A percentile compares a stretch with the other conserved stretches of the same genome.
Conservation (phyloP, 202 grass and related monocot genomes). For the Carex arenaria region DNA sequence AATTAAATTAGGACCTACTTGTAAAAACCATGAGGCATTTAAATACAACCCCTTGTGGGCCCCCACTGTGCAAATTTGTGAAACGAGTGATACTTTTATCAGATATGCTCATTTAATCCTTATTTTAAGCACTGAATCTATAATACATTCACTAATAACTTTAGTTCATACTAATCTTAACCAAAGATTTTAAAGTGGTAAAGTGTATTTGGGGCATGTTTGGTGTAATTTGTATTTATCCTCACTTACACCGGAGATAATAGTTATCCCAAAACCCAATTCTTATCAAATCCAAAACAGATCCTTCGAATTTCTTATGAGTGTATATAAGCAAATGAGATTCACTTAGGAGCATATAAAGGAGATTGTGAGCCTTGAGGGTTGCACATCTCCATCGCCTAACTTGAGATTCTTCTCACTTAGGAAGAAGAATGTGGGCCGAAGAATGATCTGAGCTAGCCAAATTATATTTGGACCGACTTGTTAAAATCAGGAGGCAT, state of each 20-base stretch:
- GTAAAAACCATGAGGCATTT: neutral
- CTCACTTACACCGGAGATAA: neutral
- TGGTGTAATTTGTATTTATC: neutral
- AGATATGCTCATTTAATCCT: neutral
- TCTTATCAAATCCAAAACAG: neutral
- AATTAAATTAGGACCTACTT: neutral
- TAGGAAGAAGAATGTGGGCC: too few species aligned
- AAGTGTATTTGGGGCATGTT: neutral
- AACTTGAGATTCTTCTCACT: too few species aligned
- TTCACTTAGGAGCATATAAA: neutral
- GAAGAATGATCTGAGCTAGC: too few species aligned
- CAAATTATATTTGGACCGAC: neutral
- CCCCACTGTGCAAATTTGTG: neutral
- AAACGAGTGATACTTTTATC: neutral
- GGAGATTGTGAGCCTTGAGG: neutral
- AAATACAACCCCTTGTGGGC: neutral
- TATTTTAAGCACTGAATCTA: neutral
- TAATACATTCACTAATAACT: neutral
- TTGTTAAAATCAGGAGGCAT: neutral
- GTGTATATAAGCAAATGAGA: neutral
- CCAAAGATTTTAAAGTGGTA: neutral
- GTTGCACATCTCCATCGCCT: neutral
- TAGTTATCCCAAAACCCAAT: neutral
- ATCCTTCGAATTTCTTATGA: neutral
- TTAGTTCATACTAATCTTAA: neutral